phyloP scores from a whole-genome alignment of 2,329 filamentous ascomycete species.

The Aspergillus ruber region DNA sequence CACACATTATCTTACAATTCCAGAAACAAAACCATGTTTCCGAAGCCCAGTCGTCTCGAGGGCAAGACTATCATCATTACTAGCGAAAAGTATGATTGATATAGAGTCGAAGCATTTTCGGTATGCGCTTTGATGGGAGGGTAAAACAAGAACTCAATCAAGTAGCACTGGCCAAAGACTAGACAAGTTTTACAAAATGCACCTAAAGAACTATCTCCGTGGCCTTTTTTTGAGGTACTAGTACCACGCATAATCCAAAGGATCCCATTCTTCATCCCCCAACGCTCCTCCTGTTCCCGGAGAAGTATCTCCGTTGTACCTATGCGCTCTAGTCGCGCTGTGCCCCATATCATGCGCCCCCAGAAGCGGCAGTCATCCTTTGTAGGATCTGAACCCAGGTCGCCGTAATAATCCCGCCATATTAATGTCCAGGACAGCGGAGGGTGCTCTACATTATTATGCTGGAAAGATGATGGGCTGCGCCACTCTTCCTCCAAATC shows the following conservation, averaged over 20 bases:
- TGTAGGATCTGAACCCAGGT: slow-evolving; percentile 1
- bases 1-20: too few relatives aligned
- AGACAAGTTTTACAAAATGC: too few relatives aligned
- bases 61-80: too few relatives aligned
- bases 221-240: too few relatives aligned
- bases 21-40: too few relatives aligned
- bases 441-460: slow-evolving; percentile 3
- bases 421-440: slow-evolving; percentile 8
- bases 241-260: too few relatives aligned
- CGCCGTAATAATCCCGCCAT: slow-evolving; percentile 8
- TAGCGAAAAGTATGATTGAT: slow-evolving; percentile 27
- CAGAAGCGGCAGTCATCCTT: slow-evolving; percentile 1
- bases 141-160: neutral
- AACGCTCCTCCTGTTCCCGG: neutral
- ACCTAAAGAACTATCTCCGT: too few relatives aligned
- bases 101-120: slow-evolving; percentile 30
- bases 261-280: neutral
- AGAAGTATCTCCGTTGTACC: slow-evolving; percentile 2
- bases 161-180: neutral
- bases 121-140: slow-evolving; percentile 23
- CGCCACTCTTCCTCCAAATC: neutral
- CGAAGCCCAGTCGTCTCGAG: too few relatives aligned
- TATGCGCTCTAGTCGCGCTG: slow-evolving; percentile 7
- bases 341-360: slow-evolving; percentile 19
- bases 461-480: slow-evolving; percentile 5